Evolutionary conservation across 1,284 basidiomycete genomes (phyloP).

Genomic region (Singerocomus inundabilis): DNA sequence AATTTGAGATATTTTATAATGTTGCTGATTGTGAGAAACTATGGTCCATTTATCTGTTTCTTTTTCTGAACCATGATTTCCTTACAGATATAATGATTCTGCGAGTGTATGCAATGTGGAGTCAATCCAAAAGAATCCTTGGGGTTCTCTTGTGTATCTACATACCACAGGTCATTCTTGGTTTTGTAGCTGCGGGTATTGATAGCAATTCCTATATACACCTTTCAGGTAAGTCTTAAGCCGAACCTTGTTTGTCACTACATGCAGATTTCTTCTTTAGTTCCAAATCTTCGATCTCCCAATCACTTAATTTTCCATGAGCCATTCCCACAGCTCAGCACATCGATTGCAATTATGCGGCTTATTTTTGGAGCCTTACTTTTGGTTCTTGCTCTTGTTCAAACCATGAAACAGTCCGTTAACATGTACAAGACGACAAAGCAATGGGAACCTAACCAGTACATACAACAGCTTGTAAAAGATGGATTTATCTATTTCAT

Average conservation of each 20-base stretch:
- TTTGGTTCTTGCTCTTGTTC: background rate
- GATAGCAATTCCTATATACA: too few species aligned
- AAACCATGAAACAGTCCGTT: background rate
- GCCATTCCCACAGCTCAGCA: rapidly evolving
- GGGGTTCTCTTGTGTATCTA: background rate
- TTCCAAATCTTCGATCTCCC: rapidly evolving
- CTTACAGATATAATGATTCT: background rate
- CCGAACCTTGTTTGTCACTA: too few species aligned
- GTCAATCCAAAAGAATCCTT: background rate
- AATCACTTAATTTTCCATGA: background rate
- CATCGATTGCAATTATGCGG: background rate
- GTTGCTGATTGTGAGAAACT: too few species aligned
- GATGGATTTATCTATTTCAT: background rate
- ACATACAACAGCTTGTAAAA: background rate
- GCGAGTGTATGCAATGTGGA: too few species aligned
- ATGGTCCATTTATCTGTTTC: background rate
- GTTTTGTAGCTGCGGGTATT: too few species aligned
- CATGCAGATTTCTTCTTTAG: background rate
- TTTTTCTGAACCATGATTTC: background rate
- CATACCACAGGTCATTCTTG: background rate
- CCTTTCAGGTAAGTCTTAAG: background rate
- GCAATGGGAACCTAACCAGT: background rate
- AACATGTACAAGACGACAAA: background rate
- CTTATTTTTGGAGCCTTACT: background rate
- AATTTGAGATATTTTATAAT: too few species aligned